Base-by-base conservation (phyloP, 805 yeast species). In the Metschnikowia similis region DNA sequence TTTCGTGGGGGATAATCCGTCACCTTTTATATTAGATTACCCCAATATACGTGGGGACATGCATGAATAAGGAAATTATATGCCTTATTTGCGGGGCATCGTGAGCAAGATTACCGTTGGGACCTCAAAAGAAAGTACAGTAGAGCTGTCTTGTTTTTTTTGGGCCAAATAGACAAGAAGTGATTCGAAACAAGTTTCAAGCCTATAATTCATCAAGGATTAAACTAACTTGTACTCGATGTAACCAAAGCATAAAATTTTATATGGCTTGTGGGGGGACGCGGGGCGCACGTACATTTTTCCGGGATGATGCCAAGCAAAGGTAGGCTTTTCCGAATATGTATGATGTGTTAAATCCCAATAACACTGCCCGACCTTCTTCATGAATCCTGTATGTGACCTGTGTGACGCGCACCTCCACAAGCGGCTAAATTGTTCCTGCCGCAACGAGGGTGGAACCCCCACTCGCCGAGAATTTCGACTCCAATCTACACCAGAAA, bases 211-310 rank as follows among this genome's bases (percentile, higher is more conserved):
- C 11, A 2, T 14, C 6, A 14, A 13, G 13, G 26, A 17, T 14
- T 10, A 21, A 14, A 36, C 2, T 21, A 7, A 36, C n/a, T 21
- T 10, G 6, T 36, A 36, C 39, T 36, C 17, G 13, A 11, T 11
- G 9, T 17, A 35, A 7, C 39, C 2, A 8, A 21, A 17, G 28
- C 4, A 16, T 16, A 35, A 8, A 17, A 26, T 10, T 36, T 10
- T 17, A 8, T 17, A 27, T 28, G 14, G 9, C n/a, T 8, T 10
- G 42, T 32, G 17, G 44, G 38, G 44, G 38, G 46, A 34, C 32
- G 46, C 31, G 46, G 38, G 46, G 46, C 46, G 38, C 46, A 26
- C 34, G 38, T 38, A 21, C 6, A 8, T 26, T 34, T 42, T 34
- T 41, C 44, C 38, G 38, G 14, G 35, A 29, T 40, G 5, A 9